Conservation (phyloP, 305 asterid genomes). For the Salvia sclarea region DNA sequence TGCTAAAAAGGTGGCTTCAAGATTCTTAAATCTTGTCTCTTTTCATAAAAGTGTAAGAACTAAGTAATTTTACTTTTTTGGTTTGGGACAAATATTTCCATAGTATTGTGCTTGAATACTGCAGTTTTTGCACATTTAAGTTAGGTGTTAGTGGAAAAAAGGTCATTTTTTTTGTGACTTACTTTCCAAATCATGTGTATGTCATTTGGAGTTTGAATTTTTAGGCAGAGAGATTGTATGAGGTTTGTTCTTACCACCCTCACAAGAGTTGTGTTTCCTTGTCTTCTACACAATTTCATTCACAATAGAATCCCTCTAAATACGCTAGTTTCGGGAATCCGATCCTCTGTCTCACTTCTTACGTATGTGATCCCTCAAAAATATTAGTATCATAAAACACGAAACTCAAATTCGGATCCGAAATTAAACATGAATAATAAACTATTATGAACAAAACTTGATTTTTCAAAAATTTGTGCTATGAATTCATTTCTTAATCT, state of each 20-base stretch:
- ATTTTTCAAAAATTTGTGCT: too few relatives aligned
- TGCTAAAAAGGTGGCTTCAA: constrained; percentile 5
- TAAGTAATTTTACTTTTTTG: constrained; percentile 12
- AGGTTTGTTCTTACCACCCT: background rate
- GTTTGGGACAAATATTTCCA: constrained; percentile 10
- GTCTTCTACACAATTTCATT: background rate
- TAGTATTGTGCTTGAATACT: constrained; percentile 26
- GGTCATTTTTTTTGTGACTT: constrained; percentile 39
- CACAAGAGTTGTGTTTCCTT: background rate
- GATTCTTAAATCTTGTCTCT: background rate
- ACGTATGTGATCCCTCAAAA: too few relatives aligned
- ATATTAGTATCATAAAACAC: background rate
- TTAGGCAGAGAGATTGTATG: background rate
- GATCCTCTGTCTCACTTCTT: background rate
- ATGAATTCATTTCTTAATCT: too few relatives aligned
- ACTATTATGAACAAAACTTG: too few relatives aligned
- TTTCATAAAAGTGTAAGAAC: constrained; percentile 16
- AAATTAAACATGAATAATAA: too few relatives aligned
- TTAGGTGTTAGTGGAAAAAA: constrained; percentile 19
- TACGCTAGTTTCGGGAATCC: too few relatives aligned
- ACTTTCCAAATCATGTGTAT: constrained; percentile 47
- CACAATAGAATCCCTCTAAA: background rate
- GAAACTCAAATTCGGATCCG: too few relatives aligned
- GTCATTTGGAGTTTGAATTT: constrained; percentile 33
- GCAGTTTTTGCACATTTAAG: constrained; percentile 7